Evolutionary conservation across 495 filamentous ascomycete species (phyloP).

Genomic region (Penicillium chermesinum): DNA sequence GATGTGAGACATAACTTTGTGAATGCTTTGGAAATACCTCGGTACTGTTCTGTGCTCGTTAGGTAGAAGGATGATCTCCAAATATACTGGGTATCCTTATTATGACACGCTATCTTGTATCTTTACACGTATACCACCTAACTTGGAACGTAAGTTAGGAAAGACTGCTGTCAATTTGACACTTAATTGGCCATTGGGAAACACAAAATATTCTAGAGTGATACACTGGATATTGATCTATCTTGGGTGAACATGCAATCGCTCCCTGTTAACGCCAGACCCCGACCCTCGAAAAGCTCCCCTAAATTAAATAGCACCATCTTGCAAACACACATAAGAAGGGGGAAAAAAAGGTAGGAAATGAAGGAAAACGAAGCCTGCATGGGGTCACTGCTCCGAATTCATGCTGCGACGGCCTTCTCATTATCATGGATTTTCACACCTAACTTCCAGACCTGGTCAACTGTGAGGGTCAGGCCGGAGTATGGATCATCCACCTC

Average conservation of each 20-base stretch:
- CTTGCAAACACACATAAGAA: neutral
- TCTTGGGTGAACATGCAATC: slow-evolving; percentile 1
- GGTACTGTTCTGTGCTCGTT: too few relatives aligned
- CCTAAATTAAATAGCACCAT: too few relatives aligned
- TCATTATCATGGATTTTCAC: slow-evolving; percentile 40
- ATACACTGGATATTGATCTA: neutral
- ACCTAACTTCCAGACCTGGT: slow-evolving; percentile 80
- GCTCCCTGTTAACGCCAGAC: neutral
- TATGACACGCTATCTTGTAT: too few relatives aligned
- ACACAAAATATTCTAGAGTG: neutral
- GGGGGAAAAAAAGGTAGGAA: slow-evolving; percentile 4
- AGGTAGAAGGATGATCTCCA: too few relatives aligned
- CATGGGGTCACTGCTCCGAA: neutral
- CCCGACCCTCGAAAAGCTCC: slow-evolving; percentile 1
- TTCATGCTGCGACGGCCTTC: slow-evolving; percentile 16
- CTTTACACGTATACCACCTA: too few relatives aligned
- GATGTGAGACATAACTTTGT: neutral
- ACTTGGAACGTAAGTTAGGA: too few relatives aligned
- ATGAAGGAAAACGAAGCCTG: slow-evolving; percentile 2
- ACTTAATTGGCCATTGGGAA: neutral
- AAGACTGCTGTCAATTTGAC: neutral
- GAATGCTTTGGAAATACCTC: too few relatives aligned
- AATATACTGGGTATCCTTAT: too few relatives aligned
- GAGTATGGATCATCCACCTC: slow-evolving; percentile 44
- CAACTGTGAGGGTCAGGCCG: slow-evolving; percentile 50